phyloP scores from a whole-genome alignment of 352 stramenopile species.

The Phytophthora kernoviae region DNA sequence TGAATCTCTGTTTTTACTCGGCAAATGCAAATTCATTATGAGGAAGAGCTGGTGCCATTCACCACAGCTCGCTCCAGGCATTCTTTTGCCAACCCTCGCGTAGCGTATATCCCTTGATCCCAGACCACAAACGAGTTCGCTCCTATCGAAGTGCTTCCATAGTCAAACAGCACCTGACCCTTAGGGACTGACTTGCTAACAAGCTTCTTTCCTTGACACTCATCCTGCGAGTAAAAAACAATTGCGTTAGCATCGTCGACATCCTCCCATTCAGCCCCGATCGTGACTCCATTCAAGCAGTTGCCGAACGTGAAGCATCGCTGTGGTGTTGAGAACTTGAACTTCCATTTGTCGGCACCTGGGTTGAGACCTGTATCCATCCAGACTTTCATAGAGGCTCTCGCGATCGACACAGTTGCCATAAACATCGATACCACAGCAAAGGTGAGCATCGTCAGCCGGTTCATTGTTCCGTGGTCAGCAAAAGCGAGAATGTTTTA shows the following conservation, averaged over 20 bases:
- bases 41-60: slow-evolving; percentile 3
- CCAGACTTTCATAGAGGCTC: slow-evolving; percentile 15
- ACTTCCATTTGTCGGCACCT: slow-evolving; percentile 6
- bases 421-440: neutral
- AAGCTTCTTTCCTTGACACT: slow-evolving; percentile 14
- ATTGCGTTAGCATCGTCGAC: slow-evolving; percentile 7
- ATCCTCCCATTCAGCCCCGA: slow-evolving; percentile 17
- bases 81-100: slow-evolving; percentile 14
- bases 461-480: neutral
- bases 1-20: too few relatives aligned
- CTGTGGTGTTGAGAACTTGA: slow-evolving; percentile 23
- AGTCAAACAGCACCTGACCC: slow-evolving; percentile 17
- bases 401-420: neutral
- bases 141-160: slow-evolving; percentile 7
- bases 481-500: neutral
- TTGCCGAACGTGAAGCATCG: slow-evolving; percentile 29
- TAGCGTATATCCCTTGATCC: slow-evolving; percentile 20
- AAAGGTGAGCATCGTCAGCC: neutral
- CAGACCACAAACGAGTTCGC: slow-evolving; percentile 33
- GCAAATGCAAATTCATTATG: too few relatives aligned
- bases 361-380: slow-evolving; percentile 12
- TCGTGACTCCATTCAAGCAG: slow-evolving; percentile 4
- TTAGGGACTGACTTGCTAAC: slow-evolving; percentile 12
- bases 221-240: slow-evolving; percentile 24
- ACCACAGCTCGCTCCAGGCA: slow-evolving; percentile 13